Evolutionary conservation across 2,329 filamentous ascomycete genomes (phyloP), one percentile per base, ranked within the genome.

Genomic region (Claviceps pusilla): DNA sequence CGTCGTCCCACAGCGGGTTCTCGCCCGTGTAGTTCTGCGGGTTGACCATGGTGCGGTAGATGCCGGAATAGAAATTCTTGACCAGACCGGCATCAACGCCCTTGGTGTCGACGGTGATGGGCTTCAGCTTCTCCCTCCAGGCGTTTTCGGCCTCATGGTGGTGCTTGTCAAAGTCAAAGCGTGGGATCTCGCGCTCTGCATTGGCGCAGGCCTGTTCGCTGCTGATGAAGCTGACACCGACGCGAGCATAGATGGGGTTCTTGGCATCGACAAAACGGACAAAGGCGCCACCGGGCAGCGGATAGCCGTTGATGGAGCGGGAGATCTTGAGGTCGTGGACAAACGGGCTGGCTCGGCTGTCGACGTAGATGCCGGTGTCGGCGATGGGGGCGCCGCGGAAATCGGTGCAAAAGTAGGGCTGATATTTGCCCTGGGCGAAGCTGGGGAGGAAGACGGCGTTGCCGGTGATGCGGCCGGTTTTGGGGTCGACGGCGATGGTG

Each of bases 1-100:
- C 71, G 46, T 77, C 82, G 2, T 76, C 59, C 82, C 84, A 88
- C 0, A 81, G 63, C 2, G 82, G 82, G 54, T 87, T 88, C 63
- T 88, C 84, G 0, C 82, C 82, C 0, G 84, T 87, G 59, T 86
- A 87, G 60, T 87, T 84, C 60, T 87, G 83, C 2, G 84, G 84
- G 52, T 79, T 83, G 57, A 87, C 79, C 76, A 87, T 79, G 3
- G 80, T 76, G n/a, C 84, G 73, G 62, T 88, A 88, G n/a, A 82
- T 74, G 3, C 83, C 84, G 47, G 80, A 85, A 74, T 84, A 87
- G 59, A 88, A 86, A 19, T 79, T 77, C n/a, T 66, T 79, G 55
- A 83, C 70, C 1, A 83, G 63, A 0, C 77, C 74, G 9, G 71
- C 63, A 55, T 77, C 74, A 1, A 82, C 79, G 0, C 77, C 70